Evolutionary conservation across 192 early-diverging fungal species (phyloP).

Genomic region (Kappamyces sp.): DNA sequence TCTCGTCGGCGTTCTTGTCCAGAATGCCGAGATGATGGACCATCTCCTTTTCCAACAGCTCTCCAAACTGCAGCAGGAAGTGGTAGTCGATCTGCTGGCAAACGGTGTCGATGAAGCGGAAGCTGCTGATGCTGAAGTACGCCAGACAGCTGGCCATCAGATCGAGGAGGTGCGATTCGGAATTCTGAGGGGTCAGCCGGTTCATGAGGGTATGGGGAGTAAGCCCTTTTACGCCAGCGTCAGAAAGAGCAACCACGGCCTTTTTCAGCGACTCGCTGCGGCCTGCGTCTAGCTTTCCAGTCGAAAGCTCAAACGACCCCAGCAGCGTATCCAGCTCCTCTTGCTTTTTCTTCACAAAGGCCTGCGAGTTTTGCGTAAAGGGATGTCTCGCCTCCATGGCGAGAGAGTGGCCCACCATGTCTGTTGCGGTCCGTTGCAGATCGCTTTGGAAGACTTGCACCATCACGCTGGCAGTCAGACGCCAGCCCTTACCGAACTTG

Average conservation of each 20-base stretch:
- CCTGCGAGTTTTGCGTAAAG: constrained; percentile 38
- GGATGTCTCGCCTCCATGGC: constrained; percentile 37
- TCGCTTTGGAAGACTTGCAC: constrained; percentile 40
- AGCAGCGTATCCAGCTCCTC: background rate
- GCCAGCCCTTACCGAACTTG: constrained; percentile 27
- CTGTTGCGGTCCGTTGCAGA: constrained; percentile 32
- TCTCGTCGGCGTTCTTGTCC: constrained; percentile 27
- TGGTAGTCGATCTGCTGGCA: constrained; percentile 38
- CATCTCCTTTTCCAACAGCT: constrained; percentile 39
- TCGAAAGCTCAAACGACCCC: constrained; percentile 8
- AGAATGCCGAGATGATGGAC: constrained; percentile 31
- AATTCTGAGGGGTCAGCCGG: constrained; percentile 20
- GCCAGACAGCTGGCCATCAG: constrained; percentile 33
- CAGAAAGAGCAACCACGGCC: constrained; percentile 35
- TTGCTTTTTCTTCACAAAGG: constrained; percentile 28
- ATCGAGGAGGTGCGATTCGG: constrained; percentile 20
- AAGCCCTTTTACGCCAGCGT: constrained; percentile 32
- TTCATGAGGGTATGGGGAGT: constrained; percentile 25
- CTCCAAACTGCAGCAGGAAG: constrained; percentile 33
- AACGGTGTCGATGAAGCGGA: constrained; percentile 32
- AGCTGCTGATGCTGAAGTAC: constrained; percentile 31
- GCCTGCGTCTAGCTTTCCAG: background rate
- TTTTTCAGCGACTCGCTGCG: constrained; percentile 19
- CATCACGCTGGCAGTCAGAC: constrained; percentile 26
- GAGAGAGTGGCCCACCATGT: constrained; percentile 27